Conservation (phyloP, 2,329 filamentous ascomycete species). For the Fusarium metavorans region DNA sequence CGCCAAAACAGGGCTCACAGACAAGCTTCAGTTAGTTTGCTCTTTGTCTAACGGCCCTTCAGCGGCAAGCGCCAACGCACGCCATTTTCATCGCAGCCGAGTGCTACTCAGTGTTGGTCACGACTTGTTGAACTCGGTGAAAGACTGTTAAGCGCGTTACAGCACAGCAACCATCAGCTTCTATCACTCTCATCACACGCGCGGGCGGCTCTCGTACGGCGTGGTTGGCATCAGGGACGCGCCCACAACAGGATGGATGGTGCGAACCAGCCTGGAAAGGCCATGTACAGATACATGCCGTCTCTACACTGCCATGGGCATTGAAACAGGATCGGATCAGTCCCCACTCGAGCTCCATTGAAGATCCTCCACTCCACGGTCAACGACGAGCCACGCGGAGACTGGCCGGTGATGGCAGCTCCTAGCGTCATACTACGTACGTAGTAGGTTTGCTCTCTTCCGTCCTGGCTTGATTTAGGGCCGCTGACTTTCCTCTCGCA, state of each 20-base stretch:
- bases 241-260: conserved; percentile 1
- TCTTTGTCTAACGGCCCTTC: conserved; percentile 9
- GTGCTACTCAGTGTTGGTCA: conserved; percentile 28
- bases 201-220: conserved; percentile 7
- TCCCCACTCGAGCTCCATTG: conserved; percentile 34
- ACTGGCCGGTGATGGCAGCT: conserved; percentile 25
- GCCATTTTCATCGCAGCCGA: conserved; percentile 9
- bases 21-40: conserved; percentile 8
- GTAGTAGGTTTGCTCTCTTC: conserved; percentile 21
- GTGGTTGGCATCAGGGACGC: conserved; percentile 23
- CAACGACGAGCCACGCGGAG: conserved; percentile 33
- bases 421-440: conserved; percentile 15
- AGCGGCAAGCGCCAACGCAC: conserved; percentile 25
- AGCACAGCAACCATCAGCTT: conserved; percentile 1
- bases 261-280: background rate
- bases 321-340: conserved; percentile 29
- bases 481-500: background rate
- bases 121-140: background rate
- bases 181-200: conserved; percentile 16
- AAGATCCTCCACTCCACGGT: conserved; percentile 32
- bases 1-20: conserved; percentile 4
- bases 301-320: conserved; percentile 12
- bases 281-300: conserved; percentile 19
- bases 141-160: conserved; percentile 27
- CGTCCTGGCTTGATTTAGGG: background rate